phyloP scores from a whole-genome alignment of 305 asterid genomes.

The Fraxinus dipetala region DNA sequence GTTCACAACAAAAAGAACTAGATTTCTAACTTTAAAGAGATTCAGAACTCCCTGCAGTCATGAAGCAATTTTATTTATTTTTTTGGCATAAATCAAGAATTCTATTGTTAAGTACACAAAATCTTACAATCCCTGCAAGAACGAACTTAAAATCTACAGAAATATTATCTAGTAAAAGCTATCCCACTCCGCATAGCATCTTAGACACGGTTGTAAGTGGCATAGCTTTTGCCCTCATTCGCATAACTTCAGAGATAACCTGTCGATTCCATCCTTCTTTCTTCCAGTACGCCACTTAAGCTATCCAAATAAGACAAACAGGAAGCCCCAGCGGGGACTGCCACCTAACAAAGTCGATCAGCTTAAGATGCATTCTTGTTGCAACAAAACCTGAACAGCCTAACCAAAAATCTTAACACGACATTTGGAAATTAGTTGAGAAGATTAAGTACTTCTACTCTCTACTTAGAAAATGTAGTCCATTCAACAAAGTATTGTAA shows the following conservation, averaged over 20 bases:
- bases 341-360: background rate
- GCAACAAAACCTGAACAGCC: background rate
- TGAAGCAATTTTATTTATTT: background rate
- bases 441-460: conserved; percentile 27
- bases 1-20: background rate
- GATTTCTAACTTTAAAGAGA: background rate
- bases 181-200: background rate
- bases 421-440: conserved; percentile 3
- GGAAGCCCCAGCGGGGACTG: background rate
- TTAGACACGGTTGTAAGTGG: background rate
- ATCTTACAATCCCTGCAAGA: background rate
- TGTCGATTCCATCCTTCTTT: background rate
- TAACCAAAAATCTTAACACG: conserved; percentile 6
- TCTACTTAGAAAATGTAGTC: conserved; percentile 51
- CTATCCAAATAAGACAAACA: background rate
- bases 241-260: background rate
- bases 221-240: background rate
- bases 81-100: background rate
- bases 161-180: background rate
- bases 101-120: background rate
- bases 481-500: conserved; percentile 54
- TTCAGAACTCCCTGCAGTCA: background rate
- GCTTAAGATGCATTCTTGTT: background rate
- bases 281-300: background rate
- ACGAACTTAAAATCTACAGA: background rate